These are phyloP conservation scores for Vanrija sp. DNA, from an alignment of 1,284 basidiomycete species.

Conservation along the genomic window DNA sequence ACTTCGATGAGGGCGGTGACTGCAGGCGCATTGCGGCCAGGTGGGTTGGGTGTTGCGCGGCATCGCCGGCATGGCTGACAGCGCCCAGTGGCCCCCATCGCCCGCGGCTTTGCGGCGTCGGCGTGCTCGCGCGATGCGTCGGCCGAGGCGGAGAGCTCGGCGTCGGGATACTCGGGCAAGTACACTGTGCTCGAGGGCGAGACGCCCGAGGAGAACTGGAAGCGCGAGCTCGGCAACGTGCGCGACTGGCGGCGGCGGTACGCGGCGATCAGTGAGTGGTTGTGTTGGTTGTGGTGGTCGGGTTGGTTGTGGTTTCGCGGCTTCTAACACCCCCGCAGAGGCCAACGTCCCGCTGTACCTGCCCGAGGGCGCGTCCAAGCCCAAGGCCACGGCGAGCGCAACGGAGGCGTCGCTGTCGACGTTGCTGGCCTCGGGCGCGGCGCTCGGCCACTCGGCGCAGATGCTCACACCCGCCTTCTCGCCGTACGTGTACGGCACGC, in stretches of 20 bases:
- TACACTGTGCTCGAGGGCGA: conserved; percentile 18
- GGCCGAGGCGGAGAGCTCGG: conserved; percentile 2
- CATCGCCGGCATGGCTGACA: background rate
- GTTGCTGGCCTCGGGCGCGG: conserved; percentile 86
- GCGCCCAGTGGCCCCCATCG: background rate
- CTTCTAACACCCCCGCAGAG: conserved; percentile 3
- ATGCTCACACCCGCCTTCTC: conserved; percentile 82
- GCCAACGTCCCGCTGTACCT: conserved; percentile 25
- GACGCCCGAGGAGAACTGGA: conserved; percentile 36
- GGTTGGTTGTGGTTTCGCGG: too few relatives aligned
- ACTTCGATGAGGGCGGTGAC: conserved; percentile 6
- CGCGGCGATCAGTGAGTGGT: conserved; percentile 33
- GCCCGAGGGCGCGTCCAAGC: conserved; percentile 11
- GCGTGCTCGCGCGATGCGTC: conserved; percentile 1
- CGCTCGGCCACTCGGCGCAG: conserved; percentile 81
- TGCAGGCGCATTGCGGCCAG: background rate
- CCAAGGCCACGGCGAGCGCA: conserved; percentile 16
- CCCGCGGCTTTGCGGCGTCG: conserved; percentile 4
- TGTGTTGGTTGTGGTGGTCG: background rate
- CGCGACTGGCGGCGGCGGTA: conserved; percentile 36
- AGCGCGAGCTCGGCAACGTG: conserved; percentile 39
- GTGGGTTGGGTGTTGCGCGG: background rate
- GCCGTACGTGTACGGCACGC: conserved; percentile 91
- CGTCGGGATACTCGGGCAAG: background rate
- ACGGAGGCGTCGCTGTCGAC: conserved; percentile 64